A percentile compares a stretch with the other conserved stretches of the same genome.
Evolutionary conservation across 805 yeast species (phyloP).

Genomic region (Saccharomycopsis sp.): DNA sequence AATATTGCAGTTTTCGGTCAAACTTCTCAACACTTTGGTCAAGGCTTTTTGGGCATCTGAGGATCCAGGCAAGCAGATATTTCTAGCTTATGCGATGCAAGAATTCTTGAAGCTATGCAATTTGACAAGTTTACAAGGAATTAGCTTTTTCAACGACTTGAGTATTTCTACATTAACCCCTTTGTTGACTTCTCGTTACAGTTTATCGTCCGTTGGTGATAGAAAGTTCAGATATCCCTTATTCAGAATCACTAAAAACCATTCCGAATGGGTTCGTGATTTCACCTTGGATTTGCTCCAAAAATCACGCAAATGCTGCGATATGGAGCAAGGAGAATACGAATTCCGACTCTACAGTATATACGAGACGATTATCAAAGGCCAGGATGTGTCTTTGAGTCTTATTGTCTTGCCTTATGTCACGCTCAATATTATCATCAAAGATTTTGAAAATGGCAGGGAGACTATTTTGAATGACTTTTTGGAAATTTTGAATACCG

Average conservation of each 20-base stretch:
- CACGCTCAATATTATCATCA: constrained; percentile 55
- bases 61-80: constrained; percentile 77
- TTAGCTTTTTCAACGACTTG: constrained; percentile 44
- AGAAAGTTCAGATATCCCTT: constrained; percentile 55
- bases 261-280: constrained; percentile 65
- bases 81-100: constrained; percentile 84
- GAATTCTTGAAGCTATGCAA: constrained; percentile 60
- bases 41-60: constrained; percentile 86
- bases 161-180: constrained; percentile 74
- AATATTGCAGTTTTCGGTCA: constrained; percentile 14
- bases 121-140: constrained; percentile 32
- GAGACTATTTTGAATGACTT: constrained; percentile 54
- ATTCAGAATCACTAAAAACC: constrained; percentile 46
- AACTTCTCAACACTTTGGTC: constrained; percentile 45
- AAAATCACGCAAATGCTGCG: constrained; percentile 23
- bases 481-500: constrained; percentile 45
- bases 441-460: constrained; percentile 32
- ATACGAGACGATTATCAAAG: constrained; percentile 57
- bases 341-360: constrained; percentile 46
- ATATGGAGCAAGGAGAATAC: constrained; percentile 27
- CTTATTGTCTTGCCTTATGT: constrained; percentile 73
- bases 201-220: constrained; percentile 46
- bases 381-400: constrained; percentile 63
- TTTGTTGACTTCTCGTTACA: constrained; percentile 64
- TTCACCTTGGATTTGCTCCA: constrained; percentile 63